Evolutionary conservation across 169 alveolate species (phyloP).

Genomic region (Eimeria maxima): DNA sequence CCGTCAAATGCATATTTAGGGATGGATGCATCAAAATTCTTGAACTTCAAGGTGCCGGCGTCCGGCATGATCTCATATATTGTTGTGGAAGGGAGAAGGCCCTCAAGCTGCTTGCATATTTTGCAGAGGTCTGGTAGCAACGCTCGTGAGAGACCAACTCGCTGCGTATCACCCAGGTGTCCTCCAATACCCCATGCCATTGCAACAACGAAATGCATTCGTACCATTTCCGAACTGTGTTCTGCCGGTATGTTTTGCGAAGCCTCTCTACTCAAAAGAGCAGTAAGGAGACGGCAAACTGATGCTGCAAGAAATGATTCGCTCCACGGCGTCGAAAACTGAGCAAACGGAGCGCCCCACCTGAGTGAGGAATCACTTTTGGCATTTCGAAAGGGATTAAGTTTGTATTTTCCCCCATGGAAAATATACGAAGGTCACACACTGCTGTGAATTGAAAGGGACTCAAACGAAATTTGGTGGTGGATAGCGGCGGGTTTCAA

Average conservation of each 20-base stretch:
- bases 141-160: constrained; percentile 48
- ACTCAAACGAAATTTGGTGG: not conserved
- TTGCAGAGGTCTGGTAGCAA: constrained; percentile 48
- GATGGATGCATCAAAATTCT: constrained; percentile 90
- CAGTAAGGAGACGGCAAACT: constrained; percentile 72
- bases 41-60: constrained; percentile 81
- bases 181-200: constrained; percentile 77
- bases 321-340: constrained; percentile 47
- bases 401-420: not conserved
- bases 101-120: constrained; percentile 65
- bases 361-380: not conserved
- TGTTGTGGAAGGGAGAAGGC: constrained; percentile 14
- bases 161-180: constrained; percentile 29
- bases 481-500: not conserved
- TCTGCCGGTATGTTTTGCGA: constrained; percentile 13
- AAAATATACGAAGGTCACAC: not conserved
- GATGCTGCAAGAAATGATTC: constrained; percentile 50
- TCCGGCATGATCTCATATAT: constrained; percentile 50
- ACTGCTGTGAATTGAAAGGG: not conserved
- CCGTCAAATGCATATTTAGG: constrained; percentile 91
- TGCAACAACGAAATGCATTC: constrained; percentile 64
- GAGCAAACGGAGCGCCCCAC: constrained; percentile 1
- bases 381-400: not conserved
- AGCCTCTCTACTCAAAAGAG: not conserved
- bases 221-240: constrained; percentile 1